Percentiles rank a stretch among this genome's conserved stretches.
These are phyloP conservation scores for Amoeboaphelidium protococcarum DNA, from an alignment of 371 early-diverging fungal species.

Conservation along the genomic window DNA sequence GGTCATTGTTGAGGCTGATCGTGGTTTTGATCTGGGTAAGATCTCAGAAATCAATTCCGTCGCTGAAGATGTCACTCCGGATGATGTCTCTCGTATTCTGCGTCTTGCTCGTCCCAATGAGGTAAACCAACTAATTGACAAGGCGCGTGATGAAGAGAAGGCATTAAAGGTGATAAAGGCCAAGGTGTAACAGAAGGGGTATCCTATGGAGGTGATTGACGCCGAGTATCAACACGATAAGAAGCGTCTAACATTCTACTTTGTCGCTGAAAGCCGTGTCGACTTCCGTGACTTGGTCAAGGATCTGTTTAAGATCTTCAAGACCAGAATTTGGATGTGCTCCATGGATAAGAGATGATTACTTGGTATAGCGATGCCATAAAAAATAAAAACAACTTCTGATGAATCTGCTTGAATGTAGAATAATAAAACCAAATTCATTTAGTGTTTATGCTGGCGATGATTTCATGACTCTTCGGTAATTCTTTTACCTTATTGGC, in stretches of 20 bases:
- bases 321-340: conserved; percentile 22
- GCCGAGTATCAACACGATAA: conserved; percentile 96
- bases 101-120: conserved; percentile 53
- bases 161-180: conserved; percentile 53
- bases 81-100: not conserved
- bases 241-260: conserved; percentile 82
- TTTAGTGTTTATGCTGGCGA: too few species aligned
- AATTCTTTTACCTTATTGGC: too few species aligned
- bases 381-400: too few species aligned
- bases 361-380: too few species aligned
- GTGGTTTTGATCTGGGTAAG: conserved; percentile 79
- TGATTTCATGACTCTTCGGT: too few species aligned
- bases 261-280: conserved; percentile 66
- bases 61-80: not conserved
- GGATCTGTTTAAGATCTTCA: conserved; percentile 16
- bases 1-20: conserved; percentile 85
- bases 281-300: conserved; percentile 19
- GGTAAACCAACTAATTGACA: conserved; percentile 31
- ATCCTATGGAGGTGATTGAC: conserved; percentile 64
- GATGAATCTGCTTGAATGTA: too few species aligned
- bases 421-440: too few species aligned
- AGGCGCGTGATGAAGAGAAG: conserved; percentile 61
- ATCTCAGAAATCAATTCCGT: conserved; percentile 19
- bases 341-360: conserved; percentile 9
- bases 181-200: conserved; percentile 42